Evolutionary conservation across 2,329 filamentous ascomycete species (phyloP).

Genomic region (Verticillium tricorpus): DNA sequence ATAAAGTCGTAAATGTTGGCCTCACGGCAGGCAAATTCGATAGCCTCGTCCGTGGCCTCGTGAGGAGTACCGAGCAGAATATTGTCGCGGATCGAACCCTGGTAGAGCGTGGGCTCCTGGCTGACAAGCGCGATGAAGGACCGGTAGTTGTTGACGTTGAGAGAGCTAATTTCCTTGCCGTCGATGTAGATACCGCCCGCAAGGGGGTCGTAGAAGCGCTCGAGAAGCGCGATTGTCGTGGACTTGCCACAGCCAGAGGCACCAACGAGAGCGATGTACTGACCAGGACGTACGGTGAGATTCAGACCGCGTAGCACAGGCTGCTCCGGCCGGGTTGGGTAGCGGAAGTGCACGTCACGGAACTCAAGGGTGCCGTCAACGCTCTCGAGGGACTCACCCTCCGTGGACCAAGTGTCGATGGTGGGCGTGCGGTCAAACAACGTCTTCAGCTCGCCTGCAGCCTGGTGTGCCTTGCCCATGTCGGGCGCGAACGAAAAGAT

Average conservation of each 20-base stretch:
- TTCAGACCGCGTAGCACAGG: slow-evolving; percentile 86
- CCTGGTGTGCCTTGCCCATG: slow-evolving; percentile 87
- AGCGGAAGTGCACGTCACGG: slow-evolving; percentile 88
- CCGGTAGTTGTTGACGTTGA: slow-evolving; percentile 86
- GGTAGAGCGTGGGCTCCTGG: slow-evolving; percentile 92
- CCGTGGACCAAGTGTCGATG: slow-evolving; percentile 76
- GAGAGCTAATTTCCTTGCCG: slow-evolving; percentile 70
- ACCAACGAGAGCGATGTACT: slow-evolving; percentile 88
- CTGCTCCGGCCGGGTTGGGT: slow-evolving; percentile 85
- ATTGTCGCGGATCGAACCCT: slow-evolving; percentile 87
- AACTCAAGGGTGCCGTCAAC: slow-evolving; percentile 83
- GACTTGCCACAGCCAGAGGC: slow-evolving; percentile 92
- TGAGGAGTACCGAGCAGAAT: slow-evolving; percentile 72
- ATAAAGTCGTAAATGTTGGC: slow-evolving; percentile 94
- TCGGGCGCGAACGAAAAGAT: slow-evolving; percentile 89
- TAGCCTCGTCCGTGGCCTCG: slow-evolving; percentile 64
- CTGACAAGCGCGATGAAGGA: slow-evolving; percentile 81
- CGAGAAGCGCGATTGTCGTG: slow-evolving; percentile 85
- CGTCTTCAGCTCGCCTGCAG: slow-evolving; percentile 73
- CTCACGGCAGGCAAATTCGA: slow-evolving; percentile 78
- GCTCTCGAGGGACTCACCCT: slow-evolving; percentile 57
- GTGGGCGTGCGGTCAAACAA: slow-evolving; percentile 78
- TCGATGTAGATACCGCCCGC: slow-evolving; percentile 78
- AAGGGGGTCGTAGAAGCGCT: slow-evolving; percentile 91
- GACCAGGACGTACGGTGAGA: slow-evolving; percentile 67